Percentiles rank a stretch among this genome's conserved stretches.
phyloP scores from a whole-genome alignment of 495 filamentous ascomycete species.

The Tuber calosporum region DNA sequence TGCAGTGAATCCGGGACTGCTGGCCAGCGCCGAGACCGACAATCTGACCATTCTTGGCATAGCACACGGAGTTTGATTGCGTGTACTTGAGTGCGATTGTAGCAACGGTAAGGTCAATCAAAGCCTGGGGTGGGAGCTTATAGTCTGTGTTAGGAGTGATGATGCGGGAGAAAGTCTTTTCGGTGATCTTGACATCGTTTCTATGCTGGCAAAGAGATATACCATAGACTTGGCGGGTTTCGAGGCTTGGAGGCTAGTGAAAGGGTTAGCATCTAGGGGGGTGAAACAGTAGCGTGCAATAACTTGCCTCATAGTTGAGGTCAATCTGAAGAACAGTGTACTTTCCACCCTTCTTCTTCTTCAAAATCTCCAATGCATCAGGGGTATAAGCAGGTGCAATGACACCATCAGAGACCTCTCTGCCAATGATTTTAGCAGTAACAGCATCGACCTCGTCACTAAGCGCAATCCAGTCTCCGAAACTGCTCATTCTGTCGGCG shows the following conservation, averaged over 20 bases:
- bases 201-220: conserved; percentile 78
- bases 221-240: conserved; percentile 81
- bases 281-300: background rate
- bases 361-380: conserved; percentile 81
- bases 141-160: conserved; percentile 72
- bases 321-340: conserved; percentile 96
- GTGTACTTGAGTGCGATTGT: conserved; percentile 97
- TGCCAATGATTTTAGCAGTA: conserved; percentile 92
- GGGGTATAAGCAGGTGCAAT: conserved; percentile 80
- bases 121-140: conserved; percentile 67
- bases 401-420: conserved; percentile 94
- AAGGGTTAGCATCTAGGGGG: background rate
- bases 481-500: conserved; percentile 93
- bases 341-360: conserved; percentile 96
- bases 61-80: conserved; percentile 97
- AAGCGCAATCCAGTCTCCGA: conserved; percentile 92
- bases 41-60: conserved; percentile 88
- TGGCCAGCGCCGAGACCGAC: conserved; percentile 93
- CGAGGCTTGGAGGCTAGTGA: conserved; percentile 55
- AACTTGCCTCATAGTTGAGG: conserved; percentile 56
- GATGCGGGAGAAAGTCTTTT: conserved; percentile 73
- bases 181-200: conserved; percentile 80
- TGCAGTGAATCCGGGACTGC: conserved; percentile 97
- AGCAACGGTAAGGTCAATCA: conserved; percentile 85
- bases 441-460: conserved; percentile 80